Evolutionary conservation across 257 asterid genomes (phyloP).

Genomic region (Thymus mandschuricus): DNA sequence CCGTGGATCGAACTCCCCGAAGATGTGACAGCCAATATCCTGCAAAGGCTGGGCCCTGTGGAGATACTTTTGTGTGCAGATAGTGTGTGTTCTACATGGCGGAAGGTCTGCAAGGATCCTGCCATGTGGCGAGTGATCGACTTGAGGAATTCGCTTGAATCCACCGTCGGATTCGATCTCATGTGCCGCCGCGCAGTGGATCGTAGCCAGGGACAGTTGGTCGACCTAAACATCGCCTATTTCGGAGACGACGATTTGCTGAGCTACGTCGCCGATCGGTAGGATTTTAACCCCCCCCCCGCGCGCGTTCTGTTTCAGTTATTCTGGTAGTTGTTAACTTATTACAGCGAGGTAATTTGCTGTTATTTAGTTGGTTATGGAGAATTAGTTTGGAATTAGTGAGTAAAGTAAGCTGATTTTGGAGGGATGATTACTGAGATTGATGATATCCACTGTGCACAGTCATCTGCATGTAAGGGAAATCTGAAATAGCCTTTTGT

Average conservation of each 20-base stretch:
- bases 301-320: too few relatives aligned
- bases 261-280: conserved; percentile 33
- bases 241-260: conserved; percentile 33
- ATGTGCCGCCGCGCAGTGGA: conserved; percentile 44
- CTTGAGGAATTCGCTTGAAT: not conserved
- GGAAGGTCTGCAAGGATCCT: conserved; percentile 41
- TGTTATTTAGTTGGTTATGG: too few relatives aligned
- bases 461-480: too few relatives aligned
- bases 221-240: conserved; percentile 28
- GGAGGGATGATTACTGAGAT: too few relatives aligned
- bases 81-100: conserved; percentile 48
- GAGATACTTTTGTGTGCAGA: conserved; percentile 43
- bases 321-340: too few relatives aligned
- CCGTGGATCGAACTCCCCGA: conserved; percentile 54
- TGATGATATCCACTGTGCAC: too few relatives aligned
- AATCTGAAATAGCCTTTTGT: too few relatives aligned
- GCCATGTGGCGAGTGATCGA: conserved; percentile 41
- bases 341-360: too few relatives aligned
- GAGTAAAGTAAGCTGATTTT: too few relatives aligned
- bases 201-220: conserved; percentile 43
- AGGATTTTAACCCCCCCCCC: not conserved
- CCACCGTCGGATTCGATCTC: not conserved
- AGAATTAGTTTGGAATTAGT: too few relatives aligned
- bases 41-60: conserved; percentile 39
- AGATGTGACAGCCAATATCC: conserved; percentile 44